phyloP scores from a whole-genome alignment of 1,284 basidiomycete genomes.

The Paramarasmius palmivorus region DNA sequence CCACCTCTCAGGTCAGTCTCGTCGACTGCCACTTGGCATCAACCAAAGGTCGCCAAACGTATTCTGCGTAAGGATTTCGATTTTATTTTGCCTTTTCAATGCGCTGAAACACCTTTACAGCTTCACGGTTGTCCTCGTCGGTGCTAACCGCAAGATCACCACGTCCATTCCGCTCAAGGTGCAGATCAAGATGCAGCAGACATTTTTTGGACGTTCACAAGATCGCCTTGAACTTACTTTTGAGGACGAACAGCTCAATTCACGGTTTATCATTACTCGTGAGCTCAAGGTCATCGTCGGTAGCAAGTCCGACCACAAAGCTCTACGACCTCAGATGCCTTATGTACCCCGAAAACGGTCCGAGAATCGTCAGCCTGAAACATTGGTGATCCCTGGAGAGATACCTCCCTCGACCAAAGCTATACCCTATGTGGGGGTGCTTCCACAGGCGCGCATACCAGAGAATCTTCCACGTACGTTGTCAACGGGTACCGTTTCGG shows the following conservation, averaged over 20 bases:
- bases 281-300: slow-evolving; percentile 44
- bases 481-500: slow-evolving; percentile 21
- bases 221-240: slow-evolving; percentile 45
- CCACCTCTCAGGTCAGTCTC: slow-evolving; percentile 28
- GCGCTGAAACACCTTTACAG: background rate
- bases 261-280: slow-evolving; percentile 45
- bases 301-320: slow-evolving; percentile 44
- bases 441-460: slow-evolving; percentile 35
- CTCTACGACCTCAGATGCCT: slow-evolving; percentile 47
- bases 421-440: slow-evolving; percentile 31
- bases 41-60: slow-evolving; percentile 22
- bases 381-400: slow-evolving; percentile 44
- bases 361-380: slow-evolving; percentile 35
- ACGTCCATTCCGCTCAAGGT: slow-evolving; percentile 32
- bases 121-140: slow-evolving; percentile 15
- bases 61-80: slow-evolving; percentile 32
- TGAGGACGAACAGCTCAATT: slow-evolving; percentile 37
- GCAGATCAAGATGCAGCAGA: slow-evolving; percentile 34
- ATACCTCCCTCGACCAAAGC: slow-evolving; percentile 28
- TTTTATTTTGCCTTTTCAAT: background rate
- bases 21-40: slow-evolving; percentile 37
- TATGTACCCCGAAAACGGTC: slow-evolving; percentile 48
- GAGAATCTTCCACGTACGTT: slow-evolving; percentile 29
- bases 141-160: slow-evolving; percentile 14
- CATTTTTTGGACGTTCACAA: slow-evolving; percentile 46